Conservation (phyloP, 176 grass and related monocot genomes). For the Triticum dicoccoides region DNA sequence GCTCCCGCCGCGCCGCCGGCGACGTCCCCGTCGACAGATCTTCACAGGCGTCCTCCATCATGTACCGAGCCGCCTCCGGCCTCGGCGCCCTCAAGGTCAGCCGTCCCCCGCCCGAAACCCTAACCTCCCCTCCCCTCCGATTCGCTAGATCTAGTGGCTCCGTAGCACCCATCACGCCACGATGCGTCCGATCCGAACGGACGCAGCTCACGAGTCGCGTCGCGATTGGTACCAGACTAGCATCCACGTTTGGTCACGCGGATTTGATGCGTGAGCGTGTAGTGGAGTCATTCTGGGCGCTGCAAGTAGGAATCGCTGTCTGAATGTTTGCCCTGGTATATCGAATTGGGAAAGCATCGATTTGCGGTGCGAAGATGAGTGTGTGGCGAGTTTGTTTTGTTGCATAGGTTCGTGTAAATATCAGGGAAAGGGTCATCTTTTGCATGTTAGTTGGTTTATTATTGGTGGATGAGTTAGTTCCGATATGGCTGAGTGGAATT, state of each 20-base stretch:
- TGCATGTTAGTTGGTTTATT: neutral
- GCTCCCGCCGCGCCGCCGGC: constrained; percentile 31
- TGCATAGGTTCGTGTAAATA: neutral
- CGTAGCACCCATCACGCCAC: neutral
- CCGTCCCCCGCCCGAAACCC: constrained; percentile 3
- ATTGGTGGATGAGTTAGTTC: neutral
- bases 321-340: neutral
- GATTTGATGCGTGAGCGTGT: neutral
- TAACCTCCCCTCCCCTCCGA: neutral
- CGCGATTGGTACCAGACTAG: neutral
- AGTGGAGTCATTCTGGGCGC: neutral
- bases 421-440: neutral
- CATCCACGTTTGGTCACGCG: neutral
- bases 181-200: constrained; percentile 30
- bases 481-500: neutral
- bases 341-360: neutral
- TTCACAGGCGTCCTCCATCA: constrained; percentile 26
- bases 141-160: constrained; percentile 38
- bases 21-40: constrained; percentile 6
- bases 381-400: neutral
- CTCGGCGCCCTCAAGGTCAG: constrained; percentile 80
- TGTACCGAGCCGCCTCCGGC: constrained; percentile 65
- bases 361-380: neutral
- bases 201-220: neutral
- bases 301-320: neutral